Percentiles rank a stretch among this genome's conserved stretches.
Conservation (phyloP, 495 filamentous ascomycete genomes). For the Stereocaulon alpinum region DNA sequence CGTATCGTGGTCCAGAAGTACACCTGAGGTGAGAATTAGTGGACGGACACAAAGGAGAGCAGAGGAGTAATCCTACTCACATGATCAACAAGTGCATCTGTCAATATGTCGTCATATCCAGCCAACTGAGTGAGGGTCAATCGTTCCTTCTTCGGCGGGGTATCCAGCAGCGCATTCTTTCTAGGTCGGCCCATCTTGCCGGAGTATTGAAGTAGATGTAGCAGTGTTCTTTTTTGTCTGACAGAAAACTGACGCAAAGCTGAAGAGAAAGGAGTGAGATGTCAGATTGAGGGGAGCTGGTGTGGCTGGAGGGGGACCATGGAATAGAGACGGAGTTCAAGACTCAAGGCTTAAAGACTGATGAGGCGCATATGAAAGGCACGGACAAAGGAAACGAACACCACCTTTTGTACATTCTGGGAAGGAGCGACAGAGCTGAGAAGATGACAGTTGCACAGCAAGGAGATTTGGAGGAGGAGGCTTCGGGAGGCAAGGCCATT, state of each 20-base stretch:
- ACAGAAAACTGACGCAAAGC: background rate
- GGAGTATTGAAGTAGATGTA: background rate
- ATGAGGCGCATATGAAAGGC: background rate
- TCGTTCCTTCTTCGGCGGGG: constrained; percentile 37
- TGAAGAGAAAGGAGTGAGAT: constrained; percentile 1
- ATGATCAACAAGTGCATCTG: constrained; percentile 89
- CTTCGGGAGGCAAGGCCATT: constrained; percentile 6
- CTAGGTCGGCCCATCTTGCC: constrained; percentile 2
- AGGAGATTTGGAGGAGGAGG: constrained; percentile 2
- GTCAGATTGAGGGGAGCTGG: background rate
- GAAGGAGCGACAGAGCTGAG: constrained; percentile 14
- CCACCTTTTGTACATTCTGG: background rate
- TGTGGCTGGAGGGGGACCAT: background rate
- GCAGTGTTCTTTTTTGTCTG: background rate
- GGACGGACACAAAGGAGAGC: background rate
- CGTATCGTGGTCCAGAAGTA: constrained; percentile 94
- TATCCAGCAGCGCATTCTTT: constrained; percentile 15
- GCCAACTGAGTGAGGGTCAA: constrained; percentile 79
- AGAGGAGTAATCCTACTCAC: constrained; percentile 44
- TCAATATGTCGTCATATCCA: constrained; percentile 91
- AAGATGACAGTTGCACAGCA: constrained; percentile 7
- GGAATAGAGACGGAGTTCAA: constrained; percentile 1
- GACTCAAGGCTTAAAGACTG: background rate
- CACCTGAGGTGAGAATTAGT: constrained; percentile 41
- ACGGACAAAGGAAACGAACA: background rate